Percentiles rank a stretch among this genome's conserved stretches.
These are phyloP conservation scores for Trifolium dubium DNA, from an alignment of 306 rosid species.

Conservation along the genomic window DNA sequence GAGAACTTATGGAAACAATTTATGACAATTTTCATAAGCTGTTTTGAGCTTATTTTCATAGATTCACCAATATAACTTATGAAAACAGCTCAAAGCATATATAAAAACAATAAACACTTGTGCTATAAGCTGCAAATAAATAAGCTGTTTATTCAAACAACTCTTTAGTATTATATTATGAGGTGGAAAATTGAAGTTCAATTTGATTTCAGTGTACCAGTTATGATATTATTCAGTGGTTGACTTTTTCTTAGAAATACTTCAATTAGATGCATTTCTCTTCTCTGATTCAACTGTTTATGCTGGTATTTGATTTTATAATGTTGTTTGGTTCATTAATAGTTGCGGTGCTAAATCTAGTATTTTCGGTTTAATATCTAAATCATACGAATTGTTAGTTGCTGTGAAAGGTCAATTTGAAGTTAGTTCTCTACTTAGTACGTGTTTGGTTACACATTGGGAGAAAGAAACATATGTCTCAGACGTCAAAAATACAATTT, in stretches of 20 bases:
- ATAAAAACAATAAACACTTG: too few species aligned
- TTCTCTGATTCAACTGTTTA: constrained; percentile 22
- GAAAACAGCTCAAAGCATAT: too few species aligned
- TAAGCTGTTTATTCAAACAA: background rate
- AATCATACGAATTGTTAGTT: background rate
- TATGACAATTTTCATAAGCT: too few species aligned
- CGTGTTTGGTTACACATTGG: background rate
- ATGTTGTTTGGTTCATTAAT: background rate
- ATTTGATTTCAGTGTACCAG: background rate
- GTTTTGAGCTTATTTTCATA: too few species aligned
- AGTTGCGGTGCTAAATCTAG: background rate
- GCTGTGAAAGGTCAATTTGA: background rate
- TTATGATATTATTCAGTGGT: background rate
- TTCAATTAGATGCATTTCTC: background rate
- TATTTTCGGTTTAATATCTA: background rate
- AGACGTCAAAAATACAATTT: background rate
- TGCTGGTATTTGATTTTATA: background rate
- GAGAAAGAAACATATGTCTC: background rate
- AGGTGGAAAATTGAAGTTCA: constrained; percentile 21
- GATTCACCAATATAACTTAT: too few species aligned
- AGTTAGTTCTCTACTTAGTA: background rate
- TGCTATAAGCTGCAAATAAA: too few species aligned
- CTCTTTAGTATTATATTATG: background rate
- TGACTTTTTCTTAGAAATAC: background rate
- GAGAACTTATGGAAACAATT: too few species aligned